Percentiles rank a stretch among this genome's conserved stretches.
Conservation (phyloP, 2,329 filamentous ascomycete species). For the Phyllosticta citribraziliensis region DNA sequence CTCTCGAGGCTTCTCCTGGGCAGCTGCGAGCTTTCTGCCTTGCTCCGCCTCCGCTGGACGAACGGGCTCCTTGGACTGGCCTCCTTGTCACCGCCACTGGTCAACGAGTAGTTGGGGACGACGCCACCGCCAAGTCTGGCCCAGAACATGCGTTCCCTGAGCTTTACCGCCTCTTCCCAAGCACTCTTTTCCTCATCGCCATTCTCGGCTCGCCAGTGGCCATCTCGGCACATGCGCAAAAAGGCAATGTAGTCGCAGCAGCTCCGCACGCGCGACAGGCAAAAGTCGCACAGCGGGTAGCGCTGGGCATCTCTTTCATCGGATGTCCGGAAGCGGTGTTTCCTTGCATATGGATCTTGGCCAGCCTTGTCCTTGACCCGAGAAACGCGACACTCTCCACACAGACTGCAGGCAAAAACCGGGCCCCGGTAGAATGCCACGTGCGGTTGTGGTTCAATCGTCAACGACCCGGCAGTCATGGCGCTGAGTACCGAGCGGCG, state of each 20-base stretch:
- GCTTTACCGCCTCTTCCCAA: conserved; percentile 87
- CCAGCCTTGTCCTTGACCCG: conserved; percentile 3
- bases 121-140: conserved; percentile 85
- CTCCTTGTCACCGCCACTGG: conserved; percentile 22
- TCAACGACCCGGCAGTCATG: conserved; percentile 73
- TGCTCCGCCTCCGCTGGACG: conserved; percentile 14
- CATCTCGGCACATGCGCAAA: conserved; percentile 81
- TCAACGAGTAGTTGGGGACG: conserved; percentile 47
- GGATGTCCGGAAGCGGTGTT: conserved; percentile 79
- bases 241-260: conserved; percentile 92
- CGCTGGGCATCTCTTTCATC: conserved; percentile 79
- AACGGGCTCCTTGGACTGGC: conserved; percentile 20
- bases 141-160: conserved; percentile 97
- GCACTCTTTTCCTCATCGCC: conserved; percentile 76
- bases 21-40: conserved; percentile 13
- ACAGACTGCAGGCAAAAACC: conserved; percentile 69
- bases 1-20: conserved; percentile 19
- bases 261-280: conserved; percentile 69
- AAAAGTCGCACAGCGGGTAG: conserved; percentile 85
- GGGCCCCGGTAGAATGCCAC: conserved; percentile 44
- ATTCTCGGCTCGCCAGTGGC: conserved; percentile 77
- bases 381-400: conserved; percentile 62
- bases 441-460: conserved; percentile 66
- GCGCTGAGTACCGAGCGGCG: conserved; percentile 74
- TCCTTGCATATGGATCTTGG: conserved; percentile 57